These are phyloP conservation scores for Pythium rhizo-oryzae DNA, from an alignment of 352 stramenopile genomes.

Conservation along the genomic window DNA sequence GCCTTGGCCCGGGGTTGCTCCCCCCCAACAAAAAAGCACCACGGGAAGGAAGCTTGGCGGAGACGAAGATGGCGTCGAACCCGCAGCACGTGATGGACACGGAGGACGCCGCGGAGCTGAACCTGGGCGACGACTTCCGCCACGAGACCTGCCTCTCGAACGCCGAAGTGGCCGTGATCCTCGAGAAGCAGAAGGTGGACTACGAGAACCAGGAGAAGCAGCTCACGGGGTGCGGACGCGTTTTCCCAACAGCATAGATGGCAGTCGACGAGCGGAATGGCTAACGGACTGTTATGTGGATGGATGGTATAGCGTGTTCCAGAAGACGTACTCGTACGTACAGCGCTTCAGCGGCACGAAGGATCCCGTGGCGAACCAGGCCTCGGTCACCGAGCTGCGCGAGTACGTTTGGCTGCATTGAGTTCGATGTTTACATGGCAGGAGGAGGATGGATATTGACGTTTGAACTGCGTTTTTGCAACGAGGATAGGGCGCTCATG, in stretches of 20 bases:
- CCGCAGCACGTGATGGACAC: constrained; percentile 89
- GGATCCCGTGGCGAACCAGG: constrained; percentile 90
- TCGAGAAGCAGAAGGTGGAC: constrained; percentile 91
- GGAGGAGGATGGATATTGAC: neutral
- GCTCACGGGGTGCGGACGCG: constrained; percentile 81
- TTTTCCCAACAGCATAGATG: too few relatives aligned
- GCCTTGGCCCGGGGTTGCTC: neutral
- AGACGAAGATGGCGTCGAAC: constrained; percentile 64
- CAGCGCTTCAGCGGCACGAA: constrained; percentile 92
- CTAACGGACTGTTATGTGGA: too few relatives aligned
- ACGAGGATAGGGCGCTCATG: constrained; percentile 68
- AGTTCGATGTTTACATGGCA: too few relatives aligned
- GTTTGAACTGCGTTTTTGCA: neutral
- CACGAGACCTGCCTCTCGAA: constrained; percentile 90
- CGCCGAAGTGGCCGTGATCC: constrained; percentile 87
- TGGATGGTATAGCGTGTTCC: constrained; percentile 68
- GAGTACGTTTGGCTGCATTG: constrained; percentile 74
- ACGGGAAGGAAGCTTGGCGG: neutral
- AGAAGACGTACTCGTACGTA: constrained; percentile 93
- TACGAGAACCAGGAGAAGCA: constrained; percentile 93
- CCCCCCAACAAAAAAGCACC: neutral
- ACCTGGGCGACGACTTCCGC: constrained; percentile 88
- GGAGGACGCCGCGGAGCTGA: constrained; percentile 90
- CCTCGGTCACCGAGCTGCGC: constrained; percentile 86
- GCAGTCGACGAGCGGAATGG: too few relatives aligned